A percentile compares a stretch with the other conserved stretches of the same genome.
These are phyloP conservation scores for Schizothecium vesticola DNA, from an alignment of 495 filamentous ascomycete genomes.

Conservation along the genomic window DNA sequence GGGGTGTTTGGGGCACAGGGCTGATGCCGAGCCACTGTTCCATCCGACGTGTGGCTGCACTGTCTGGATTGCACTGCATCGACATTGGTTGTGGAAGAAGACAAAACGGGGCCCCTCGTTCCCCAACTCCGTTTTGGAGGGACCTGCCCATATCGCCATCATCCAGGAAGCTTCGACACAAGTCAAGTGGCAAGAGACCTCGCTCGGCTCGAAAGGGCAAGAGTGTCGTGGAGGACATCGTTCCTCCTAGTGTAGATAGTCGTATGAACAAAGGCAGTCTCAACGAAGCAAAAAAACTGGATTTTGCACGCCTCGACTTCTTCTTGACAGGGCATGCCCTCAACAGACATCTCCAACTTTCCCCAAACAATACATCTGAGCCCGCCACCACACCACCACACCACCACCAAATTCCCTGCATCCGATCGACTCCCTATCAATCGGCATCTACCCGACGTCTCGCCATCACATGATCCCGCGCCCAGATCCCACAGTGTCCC, in stretches of 20 bases:
- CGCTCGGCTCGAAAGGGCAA: neutral
- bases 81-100: no score
- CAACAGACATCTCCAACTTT: neutral
- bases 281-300: neutral
- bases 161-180: neutral
- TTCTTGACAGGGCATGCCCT: no score
- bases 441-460: neutral
- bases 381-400: neutral
- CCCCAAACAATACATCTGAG: neutral
- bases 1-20: neutral
- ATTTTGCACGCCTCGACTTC: neutral
- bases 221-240: neutral
- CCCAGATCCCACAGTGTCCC: neutral
- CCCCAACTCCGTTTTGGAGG: neutral
- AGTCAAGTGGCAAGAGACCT: neutral
- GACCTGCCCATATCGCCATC: neutral
- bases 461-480: neutral
- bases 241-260: neutral
- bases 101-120: neutral
- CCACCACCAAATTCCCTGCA: neutral
- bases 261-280: neutral
- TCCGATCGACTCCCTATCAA: neutral
- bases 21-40: neutral
- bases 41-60: neutral
- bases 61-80: neutral